phyloP scores from a whole-genome alignment of 805 yeast genomes.

The Saccharomycopsis sp. region DNA sequence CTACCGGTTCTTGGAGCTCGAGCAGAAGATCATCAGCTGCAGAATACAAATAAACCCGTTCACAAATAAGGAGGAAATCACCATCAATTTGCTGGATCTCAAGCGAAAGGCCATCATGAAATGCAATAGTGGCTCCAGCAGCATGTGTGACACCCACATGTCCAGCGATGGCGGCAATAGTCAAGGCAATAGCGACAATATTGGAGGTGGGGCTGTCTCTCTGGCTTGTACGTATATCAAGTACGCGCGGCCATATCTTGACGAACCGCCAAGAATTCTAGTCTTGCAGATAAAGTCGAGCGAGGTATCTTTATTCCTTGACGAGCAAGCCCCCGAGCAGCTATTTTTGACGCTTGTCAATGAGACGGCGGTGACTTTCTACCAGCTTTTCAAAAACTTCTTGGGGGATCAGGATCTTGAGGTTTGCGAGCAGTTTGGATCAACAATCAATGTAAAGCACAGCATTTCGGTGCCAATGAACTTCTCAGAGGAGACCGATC shows the following conservation, averaged over 20 bases:
- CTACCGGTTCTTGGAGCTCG: slow-evolving; percentile 68
- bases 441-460: slow-evolving; percentile 28
- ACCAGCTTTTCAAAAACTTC: background rate
- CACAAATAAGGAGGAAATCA: slow-evolving; percentile 46
- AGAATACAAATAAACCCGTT: slow-evolving; percentile 47
- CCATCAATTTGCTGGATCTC: slow-evolving; percentile 43
- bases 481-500: slow-evolving; percentile 31
- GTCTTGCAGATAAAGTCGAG: background rate
- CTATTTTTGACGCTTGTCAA: background rate
- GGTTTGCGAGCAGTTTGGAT: slow-evolving; percentile 24
- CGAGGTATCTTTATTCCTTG: slow-evolving; percentile 3
- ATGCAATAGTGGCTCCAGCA: slow-evolving; percentile 23
- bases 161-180: slow-evolving; percentile 17
- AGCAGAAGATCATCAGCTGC: slow-evolving; percentile 58
- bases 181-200: slow-evolving; percentile 32
- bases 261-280: slow-evolving; percentile 24
- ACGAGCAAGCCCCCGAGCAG: background rate
- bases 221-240: slow-evolving; percentile 26
- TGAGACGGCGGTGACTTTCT: background rate
- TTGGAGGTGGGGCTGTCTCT: slow-evolving; percentile 29
- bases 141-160: background rate
- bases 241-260: slow-evolving; percentile 16
- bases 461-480: slow-evolving; percentile 17
- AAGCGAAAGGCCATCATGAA: slow-evolving; percentile 31
- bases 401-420: background rate